Percentiles rank a stretch among this genome's conserved stretches.
Conservation (phyloP, 2,329 filamentous ascomycete genomes). For the Beauveria medogensis region DNA sequence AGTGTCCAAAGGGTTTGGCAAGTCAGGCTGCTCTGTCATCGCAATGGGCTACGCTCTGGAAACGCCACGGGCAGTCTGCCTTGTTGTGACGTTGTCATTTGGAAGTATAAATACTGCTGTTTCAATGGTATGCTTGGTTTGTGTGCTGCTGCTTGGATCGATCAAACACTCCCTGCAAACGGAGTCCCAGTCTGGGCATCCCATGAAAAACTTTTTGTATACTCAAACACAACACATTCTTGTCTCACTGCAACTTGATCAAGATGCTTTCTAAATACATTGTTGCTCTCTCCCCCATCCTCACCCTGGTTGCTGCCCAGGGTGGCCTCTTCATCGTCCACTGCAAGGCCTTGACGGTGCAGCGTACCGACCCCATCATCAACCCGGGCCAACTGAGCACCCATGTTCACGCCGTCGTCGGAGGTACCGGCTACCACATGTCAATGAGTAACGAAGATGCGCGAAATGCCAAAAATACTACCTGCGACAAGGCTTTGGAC, state of each 20-base stretch:
- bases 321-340: slow-evolving; percentile 19
- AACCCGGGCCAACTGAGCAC: slow-evolving; percentile 41
- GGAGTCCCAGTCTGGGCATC: neutral
- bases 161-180: neutral
- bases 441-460: slow-evolving; percentile 44
- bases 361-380: slow-evolving; percentile 53
- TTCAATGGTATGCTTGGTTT: neutral
- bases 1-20: neutral
- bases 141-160: neutral
- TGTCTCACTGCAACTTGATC: too few species aligned
- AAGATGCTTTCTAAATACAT: neutral
- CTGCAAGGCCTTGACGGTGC: slow-evolving; percentile 19
- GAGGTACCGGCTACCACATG: slow-evolving; percentile 52
- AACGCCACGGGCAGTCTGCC: neutral
- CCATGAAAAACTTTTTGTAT: neutral
- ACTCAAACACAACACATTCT: neutral
- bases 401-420: slow-evolving; percentile 55
- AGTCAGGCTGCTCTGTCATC: neutral
- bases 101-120: neutral
- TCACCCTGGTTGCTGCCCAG: neutral
- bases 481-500: slow-evolving; percentile 54
- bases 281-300: neutral
- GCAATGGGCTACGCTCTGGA: neutral
- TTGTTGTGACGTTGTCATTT: neutral
- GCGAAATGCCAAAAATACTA: slow-evolving; percentile 50